Base-by-base conservation (phyloP, 129 eudicot species). In the Artemisia tridentata region DNA sequence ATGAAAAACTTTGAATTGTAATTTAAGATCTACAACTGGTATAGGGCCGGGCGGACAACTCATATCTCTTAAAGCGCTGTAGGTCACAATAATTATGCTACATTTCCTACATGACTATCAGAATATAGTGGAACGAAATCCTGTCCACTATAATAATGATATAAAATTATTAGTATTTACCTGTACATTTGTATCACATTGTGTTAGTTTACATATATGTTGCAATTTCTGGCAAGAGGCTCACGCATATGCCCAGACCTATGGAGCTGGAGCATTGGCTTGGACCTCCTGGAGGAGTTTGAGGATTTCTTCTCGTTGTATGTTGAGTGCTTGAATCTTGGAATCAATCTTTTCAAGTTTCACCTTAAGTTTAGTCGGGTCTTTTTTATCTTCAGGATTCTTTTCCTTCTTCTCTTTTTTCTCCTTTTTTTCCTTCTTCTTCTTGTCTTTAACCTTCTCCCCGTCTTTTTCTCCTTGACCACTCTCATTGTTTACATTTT, bases 341-440 rank as follows among this genome's bases (percentile, higher is more conserved):
- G 75, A 47, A 15, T 85, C 85, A 48, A 91, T 70, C 74, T 83
- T 85, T 64, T 83, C 91, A 19, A 87, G 75, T 71, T 85, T 87
- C 5, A 45, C 75, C 68, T 80, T 87, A 11, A 91, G 77, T 71
- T 88, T 85, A 18, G 83, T 47, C 5, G 88, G 82, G 55, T 84
- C 86, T 15, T 79, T 86, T 50, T 82, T 80, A 82, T 86, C 90
- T 75, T 86, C 84, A 17, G 91, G 86, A 60, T 83, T 81, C 79
- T 80, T 91, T 23, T 74, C 76, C 83, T 86, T 86, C 70, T 89
- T 84, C 63, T 86, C 80, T 77, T 86, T 75, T 45, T 69, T 77
- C 11, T 72, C 69, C 51, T 80, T 74, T 58, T 80, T 69, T n/a
- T 80, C 72, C 53, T 86, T 79, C 65, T 78, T 80, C 50, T 83